Percentiles rank a stretch among this genome's conserved stretches.
Conservation (phyloP, 176 grass and related monocot species). For the Hordeum marinum region DNA sequence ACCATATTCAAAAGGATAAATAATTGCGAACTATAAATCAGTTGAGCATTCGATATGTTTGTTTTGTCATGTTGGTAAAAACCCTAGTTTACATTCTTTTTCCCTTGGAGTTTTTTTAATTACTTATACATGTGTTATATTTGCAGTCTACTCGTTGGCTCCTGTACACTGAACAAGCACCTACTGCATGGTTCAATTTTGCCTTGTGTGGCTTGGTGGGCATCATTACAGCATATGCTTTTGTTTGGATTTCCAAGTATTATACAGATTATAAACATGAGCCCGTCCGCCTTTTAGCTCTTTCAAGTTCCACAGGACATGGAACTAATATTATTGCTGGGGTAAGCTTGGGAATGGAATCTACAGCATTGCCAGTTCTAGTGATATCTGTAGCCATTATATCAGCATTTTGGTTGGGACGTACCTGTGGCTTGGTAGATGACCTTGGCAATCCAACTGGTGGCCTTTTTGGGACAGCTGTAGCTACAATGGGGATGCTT, state of each 20-base stretch:
- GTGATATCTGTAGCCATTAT: constrained; percentile 93
- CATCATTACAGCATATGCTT: constrained; percentile 89
- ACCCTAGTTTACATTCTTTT: background rate
- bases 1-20: background rate
- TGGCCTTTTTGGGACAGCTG: constrained; percentile 95
- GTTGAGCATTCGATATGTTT: background rate
- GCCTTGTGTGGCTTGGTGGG: constrained; percentile 92
- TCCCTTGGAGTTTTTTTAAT: background rate
- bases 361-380: constrained; percentile 86
- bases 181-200: constrained; percentile 95
- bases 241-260: constrained; percentile 98
- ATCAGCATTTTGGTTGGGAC: constrained; percentile 84
- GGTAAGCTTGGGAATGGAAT: constrained; percentile 87
- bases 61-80: background rate
- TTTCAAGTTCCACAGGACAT: constrained; percentile 89
- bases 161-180: constrained; percentile 98
- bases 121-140: constrained; percentile 7
- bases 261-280: constrained; percentile 98
- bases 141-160: constrained; percentile 96
- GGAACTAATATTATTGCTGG: constrained; percentile 99
- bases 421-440: constrained; percentile 83
- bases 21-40: background rate
- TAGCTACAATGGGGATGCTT: constrained; percentile 99
- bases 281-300: constrained; percentile 77
- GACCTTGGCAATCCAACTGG: constrained; percentile 78